These are phyloP conservation scores for Yamadazyma philogaea DNA, from an alignment of 805 yeast species.

Conservation along the genomic window DNA sequence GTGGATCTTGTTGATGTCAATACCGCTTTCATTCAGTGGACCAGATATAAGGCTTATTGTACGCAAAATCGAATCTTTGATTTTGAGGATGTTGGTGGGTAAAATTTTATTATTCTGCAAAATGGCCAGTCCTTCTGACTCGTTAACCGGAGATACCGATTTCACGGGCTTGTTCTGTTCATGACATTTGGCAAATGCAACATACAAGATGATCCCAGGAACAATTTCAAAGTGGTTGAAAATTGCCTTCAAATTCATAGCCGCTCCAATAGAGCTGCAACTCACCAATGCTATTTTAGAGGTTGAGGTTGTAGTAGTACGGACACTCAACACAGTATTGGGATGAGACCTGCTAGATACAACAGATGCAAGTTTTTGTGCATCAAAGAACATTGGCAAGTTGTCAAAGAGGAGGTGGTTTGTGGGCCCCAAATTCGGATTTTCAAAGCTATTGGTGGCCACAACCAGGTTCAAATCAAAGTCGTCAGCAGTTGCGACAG, in stretches of 20 bases:
- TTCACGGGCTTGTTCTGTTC: conserved; percentile 18
- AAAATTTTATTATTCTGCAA: conserved; percentile 15
- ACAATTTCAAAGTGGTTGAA: conserved; percentile 80
- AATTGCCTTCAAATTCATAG: conserved; percentile 73
- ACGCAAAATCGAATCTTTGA: conserved; percentile 20
- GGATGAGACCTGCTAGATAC: conserved; percentile 17
- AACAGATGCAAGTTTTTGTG: conserved; percentile 32
- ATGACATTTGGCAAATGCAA: conserved; percentile 78
- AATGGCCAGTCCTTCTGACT: background rate
- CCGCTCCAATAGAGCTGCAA: conserved; percentile 67
- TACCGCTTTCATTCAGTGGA: conserved; percentile 13
- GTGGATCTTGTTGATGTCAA: conserved; percentile 38
- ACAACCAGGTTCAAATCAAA: conserved; percentile 56
- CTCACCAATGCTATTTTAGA: conserved; percentile 52
- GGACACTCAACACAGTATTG: conserved; percentile 19
- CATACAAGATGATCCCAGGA: conserved; percentile 72
- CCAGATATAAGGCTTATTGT: conserved; percentile 18
- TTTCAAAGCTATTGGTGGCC: conserved; percentile 70
- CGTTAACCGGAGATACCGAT: conserved; percentile 3
- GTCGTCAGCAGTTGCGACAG: conserved; percentile 57
- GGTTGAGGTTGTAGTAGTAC: conserved; percentile 17
- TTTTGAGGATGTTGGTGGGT: conserved; percentile 24
- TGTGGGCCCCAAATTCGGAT: conserved; percentile 70
- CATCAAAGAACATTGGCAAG: conserved; percentile 69
- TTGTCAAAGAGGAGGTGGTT: conserved; percentile 76